phyloP scores from a whole-genome alignment of 257 asterid genomes.

The Solanum megistacrolobum region DNA sequence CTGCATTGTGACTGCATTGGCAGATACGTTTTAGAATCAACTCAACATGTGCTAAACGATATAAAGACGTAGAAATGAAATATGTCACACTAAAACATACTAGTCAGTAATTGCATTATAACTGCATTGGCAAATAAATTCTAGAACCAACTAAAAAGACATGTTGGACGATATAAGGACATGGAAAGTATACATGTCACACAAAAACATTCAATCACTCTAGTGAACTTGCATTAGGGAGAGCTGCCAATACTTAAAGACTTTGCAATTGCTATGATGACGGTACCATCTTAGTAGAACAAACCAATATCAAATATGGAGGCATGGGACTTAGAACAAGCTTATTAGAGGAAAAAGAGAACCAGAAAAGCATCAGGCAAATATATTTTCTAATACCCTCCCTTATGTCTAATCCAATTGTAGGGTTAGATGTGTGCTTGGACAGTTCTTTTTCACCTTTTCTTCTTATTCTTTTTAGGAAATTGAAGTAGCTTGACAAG shows the following conservation, averaged over 20 bases:
- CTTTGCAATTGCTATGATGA: not conserved
- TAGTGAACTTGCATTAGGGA: not conserved
- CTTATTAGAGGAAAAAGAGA: not conserved
- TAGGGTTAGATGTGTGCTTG: not conserved
- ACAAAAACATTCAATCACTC: not conserved
- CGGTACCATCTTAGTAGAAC: not conserved
- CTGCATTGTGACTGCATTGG: conserved; percentile 50
- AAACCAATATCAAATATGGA: not conserved
- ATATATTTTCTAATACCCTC: not conserved
- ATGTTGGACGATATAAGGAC: not conserved
- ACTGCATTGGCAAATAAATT: conserved; percentile 18
- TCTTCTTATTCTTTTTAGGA: not conserved
- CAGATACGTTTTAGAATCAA: not conserved
- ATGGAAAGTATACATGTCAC: not conserved
- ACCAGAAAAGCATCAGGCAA: not conserved
- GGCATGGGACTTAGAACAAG: not conserved
- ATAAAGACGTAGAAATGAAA: not conserved
- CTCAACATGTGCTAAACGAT: not conserved
- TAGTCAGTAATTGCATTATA: conserved; percentile 54
- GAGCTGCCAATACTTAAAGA: not conserved
- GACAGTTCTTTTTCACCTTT: not conserved
- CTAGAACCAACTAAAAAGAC: not conserved
- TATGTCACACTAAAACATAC: not conserved
- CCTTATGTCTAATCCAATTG: not conserved
- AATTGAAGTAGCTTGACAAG: not conserved